Evolutionary conservation across 2,329 filamentous ascomycete genomes (phyloP), one percentile per base, ranked within the genome.

Genomic region (Colletotrichum brevisporum): DNA sequence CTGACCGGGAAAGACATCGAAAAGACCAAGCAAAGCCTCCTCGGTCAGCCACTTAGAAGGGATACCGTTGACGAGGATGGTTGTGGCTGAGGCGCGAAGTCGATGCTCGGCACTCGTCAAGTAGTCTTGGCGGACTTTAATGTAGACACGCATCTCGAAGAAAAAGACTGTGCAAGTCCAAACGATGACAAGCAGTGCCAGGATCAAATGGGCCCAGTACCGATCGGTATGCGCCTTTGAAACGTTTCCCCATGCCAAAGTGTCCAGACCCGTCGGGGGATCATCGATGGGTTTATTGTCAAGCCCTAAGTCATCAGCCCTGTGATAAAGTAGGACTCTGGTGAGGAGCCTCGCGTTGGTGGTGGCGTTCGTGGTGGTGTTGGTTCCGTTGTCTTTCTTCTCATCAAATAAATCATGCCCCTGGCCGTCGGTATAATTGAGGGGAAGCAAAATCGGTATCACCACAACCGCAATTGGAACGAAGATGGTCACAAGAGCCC

Each of bases 1-100:
- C 36, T 96, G 96, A 21, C 96, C 96, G 0, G 96, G 96, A 74
- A 98, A 98, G 1, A 98, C 95, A 78, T 99, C 96, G 75, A 97
- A 99, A 0, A 99, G 85, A 0, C 92, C 92, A 67, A 90, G 88
- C 5, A 99, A 86, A 0, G 94, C 93, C 52, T 97, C 91, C 56
- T 94, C 88, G 2, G 89, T 94, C 8, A 97, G 89, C 96, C 96
- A 99, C 76, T 97, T 97, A 48, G 88, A 84, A 1, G 96, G 96
- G 59, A 99, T 97, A 12, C 92, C 92, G 72, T 92, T 96, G 60
- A 99, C 94, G 6, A 99, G 86, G 54, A 99, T 95, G 0, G 96
- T 99, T 6, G 95, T 99, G 2, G 96, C 95, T 16, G 95, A 98
- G 18, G 96, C 96, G 53, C 94, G 90, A 18, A 99, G 87, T 21